phyloP scores from a whole-genome alignment of 495 filamentous ascomycete species.

The Viridothelium virens region DNA sequence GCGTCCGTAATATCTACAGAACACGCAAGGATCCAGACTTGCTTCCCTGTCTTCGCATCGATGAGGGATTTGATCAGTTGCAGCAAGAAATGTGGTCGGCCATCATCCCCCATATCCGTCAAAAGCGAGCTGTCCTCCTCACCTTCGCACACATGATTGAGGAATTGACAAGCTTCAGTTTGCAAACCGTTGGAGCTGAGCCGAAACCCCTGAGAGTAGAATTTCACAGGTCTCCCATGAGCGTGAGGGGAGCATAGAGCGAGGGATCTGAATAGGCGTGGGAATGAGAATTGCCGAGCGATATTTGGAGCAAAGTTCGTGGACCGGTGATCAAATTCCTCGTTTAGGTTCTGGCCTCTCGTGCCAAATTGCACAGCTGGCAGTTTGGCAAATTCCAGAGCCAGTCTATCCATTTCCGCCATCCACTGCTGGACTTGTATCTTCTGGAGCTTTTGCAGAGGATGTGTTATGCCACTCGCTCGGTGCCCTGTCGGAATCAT shows the following conservation, averaged over 20 bases:
- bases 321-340: not conserved
- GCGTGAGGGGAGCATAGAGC: not conserved
- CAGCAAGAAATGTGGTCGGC: not conserved
- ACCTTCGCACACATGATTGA: not conserved
- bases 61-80: not conserved
- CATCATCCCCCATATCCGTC: not conserved
- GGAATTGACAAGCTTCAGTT: not conserved
- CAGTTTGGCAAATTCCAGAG: not conserved
- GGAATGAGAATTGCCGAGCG: not conserved
- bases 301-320: not conserved
- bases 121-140: not conserved
- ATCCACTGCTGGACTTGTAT: not conserved
- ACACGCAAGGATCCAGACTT: not conserved
- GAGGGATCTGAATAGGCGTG: not conserved
- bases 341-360: not conserved
- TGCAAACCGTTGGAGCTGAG: not conserved
- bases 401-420: not conserved
- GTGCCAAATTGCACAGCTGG: not conserved
- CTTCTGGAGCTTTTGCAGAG: conserved; percentile 2
- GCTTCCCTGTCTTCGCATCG: not conserved
- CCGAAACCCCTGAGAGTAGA: not conserved
- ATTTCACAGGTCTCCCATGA: not conserved
- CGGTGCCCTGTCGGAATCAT: not conserved
- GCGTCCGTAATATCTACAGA: not conserved
- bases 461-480: not conserved